A percentile compares a stretch with the other conserved stretches of the same genome.
Conservation (phyloP, 2,329 filamentous ascomycete species). For the Aspergillus sp. region DNA sequence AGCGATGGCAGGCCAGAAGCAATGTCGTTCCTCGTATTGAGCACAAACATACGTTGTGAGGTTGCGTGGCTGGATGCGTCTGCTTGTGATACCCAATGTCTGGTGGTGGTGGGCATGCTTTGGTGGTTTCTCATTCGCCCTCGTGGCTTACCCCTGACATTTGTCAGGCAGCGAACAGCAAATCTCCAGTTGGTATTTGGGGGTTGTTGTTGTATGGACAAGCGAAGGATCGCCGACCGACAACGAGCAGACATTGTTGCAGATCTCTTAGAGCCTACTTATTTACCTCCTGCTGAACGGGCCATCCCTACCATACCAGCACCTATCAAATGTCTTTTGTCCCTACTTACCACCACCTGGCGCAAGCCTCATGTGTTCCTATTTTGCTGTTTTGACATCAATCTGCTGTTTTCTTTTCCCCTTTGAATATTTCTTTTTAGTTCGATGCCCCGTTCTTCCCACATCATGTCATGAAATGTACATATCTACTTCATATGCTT, state of each 20-base stretch:
- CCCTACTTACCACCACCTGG: not conserved
- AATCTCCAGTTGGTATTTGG: too few relatives aligned
- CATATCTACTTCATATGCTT: constrained; percentile 27
- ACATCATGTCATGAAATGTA: constrained; percentile 35
- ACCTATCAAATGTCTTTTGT: not conserved
- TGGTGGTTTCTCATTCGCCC: not conserved
- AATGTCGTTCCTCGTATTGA: not conserved
- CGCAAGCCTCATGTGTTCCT: too few relatives aligned
- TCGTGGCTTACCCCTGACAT: not conserved
- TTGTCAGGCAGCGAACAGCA: not conserved
- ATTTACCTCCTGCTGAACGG: too few relatives aligned
- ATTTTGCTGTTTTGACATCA: too few relatives aligned
- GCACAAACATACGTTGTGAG: not conserved
- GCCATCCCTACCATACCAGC: not conserved
- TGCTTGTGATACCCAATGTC: not conserved
- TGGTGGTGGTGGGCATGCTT: not conserved
- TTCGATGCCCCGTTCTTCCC: not conserved
- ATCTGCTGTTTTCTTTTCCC: not conserved
- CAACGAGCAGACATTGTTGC: not conserved
- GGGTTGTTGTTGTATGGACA: not conserved
- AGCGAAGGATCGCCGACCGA: not conserved
- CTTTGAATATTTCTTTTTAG: constrained; percentile 5
- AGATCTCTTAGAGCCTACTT: not conserved
- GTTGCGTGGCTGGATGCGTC: not conserved
- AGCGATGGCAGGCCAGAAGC: not conserved